These are phyloP conservation scores for Saccharomycopsis capsularis DNA, from an alignment of 805 yeast species.

Conservation along the genomic window DNA sequence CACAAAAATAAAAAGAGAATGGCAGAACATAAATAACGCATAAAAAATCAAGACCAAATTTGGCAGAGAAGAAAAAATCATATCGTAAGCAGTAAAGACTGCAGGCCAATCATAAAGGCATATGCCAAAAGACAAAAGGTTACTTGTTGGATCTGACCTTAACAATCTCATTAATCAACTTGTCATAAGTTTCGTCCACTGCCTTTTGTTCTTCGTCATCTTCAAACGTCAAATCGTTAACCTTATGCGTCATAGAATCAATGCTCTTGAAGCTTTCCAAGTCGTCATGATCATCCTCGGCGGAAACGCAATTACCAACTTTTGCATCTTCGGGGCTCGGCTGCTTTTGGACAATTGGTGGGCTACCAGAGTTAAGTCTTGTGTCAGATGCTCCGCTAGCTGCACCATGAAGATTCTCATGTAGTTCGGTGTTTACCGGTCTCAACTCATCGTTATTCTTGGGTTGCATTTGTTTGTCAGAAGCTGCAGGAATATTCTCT, in stretches of 20 bases:
- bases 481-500: background rate
- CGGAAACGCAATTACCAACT: background rate
- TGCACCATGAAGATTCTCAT: background rate
- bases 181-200: slow-evolving; percentile 71
- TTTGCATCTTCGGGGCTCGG: background rate
- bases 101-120: too few species aligned
- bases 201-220: slow-evolving; percentile 33
- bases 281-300: slow-evolving; percentile 3
- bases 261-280: slow-evolving; percentile 15
- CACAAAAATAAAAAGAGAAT: too few species aligned
- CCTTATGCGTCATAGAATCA: slow-evolving; percentile 17
- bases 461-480: background rate
- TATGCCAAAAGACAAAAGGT: background rate
- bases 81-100: too few species aligned
- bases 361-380: background rate
- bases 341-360: background rate
- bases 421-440: background rate
- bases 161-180: slow-evolving; percentile 59
- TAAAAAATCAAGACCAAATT: too few species aligned
- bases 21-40: too few species aligned
- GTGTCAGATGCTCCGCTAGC: background rate
- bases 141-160: slow-evolving; percentile 49
- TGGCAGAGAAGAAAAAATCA: too few species aligned
- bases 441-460: background rate
- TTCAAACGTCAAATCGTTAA: slow-evolving; percentile 20